Evolutionary conservation across 2,329 filamentous ascomycete genomes (phyloP).

Genomic region (Colletotrichum spaethianum): DNA sequence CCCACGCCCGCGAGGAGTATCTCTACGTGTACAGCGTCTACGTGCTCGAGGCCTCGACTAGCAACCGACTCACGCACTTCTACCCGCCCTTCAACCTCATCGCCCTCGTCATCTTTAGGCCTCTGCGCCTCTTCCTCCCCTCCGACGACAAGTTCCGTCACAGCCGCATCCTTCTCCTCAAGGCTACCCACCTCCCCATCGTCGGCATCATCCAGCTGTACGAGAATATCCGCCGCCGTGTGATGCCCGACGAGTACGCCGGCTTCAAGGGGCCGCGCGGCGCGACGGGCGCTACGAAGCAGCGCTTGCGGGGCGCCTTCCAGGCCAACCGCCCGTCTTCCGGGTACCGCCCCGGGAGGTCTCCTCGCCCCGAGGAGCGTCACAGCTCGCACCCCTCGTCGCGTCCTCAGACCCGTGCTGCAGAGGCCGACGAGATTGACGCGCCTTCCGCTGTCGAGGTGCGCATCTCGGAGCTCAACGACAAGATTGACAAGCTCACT

Average conservation of each 20-base stretch:
- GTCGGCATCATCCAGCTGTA: slow-evolving; percentile 79
- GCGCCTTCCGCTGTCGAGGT: slow-evolving; percentile 61
- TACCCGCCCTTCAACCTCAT: slow-evolving; percentile 82
- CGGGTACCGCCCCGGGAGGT: slow-evolving; percentile 44
- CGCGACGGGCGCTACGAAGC: slow-evolving; percentile 44
- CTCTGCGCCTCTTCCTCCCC: slow-evolving; percentile 77
- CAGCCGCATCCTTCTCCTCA: slow-evolving; percentile 73
- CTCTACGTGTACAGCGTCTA: slow-evolving; percentile 81
- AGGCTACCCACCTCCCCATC: slow-evolving; percentile 76
- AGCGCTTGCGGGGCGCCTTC: slow-evolving; percentile 42
- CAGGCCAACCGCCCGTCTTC: slow-evolving; percentile 44
- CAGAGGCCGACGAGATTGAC: slow-evolving; percentile 52
- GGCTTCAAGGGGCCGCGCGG: slow-evolving; percentile 63
- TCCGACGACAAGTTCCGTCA: slow-evolving; percentile 74
- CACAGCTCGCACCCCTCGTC: slow-evolving; percentile 22
- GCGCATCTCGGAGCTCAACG: slow-evolving; percentile 67
- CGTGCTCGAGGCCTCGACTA: slow-evolving; percentile 77
- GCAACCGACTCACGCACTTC: slow-evolving; percentile 78
- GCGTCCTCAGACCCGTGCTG: slow-evolving; percentile 39
- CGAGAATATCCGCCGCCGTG: slow-evolving; percentile 65
- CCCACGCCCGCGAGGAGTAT: slow-evolving; percentile 80
- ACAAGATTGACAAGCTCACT: slow-evolving; percentile 72
- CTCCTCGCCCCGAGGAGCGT: slow-evolving; percentile 40
- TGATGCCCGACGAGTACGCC: slow-evolving; percentile 59
- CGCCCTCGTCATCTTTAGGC: slow-evolving; percentile 79